Conservation (phyloP, 306 rosid genomes). For the Trifolium subterraneum region DNA sequence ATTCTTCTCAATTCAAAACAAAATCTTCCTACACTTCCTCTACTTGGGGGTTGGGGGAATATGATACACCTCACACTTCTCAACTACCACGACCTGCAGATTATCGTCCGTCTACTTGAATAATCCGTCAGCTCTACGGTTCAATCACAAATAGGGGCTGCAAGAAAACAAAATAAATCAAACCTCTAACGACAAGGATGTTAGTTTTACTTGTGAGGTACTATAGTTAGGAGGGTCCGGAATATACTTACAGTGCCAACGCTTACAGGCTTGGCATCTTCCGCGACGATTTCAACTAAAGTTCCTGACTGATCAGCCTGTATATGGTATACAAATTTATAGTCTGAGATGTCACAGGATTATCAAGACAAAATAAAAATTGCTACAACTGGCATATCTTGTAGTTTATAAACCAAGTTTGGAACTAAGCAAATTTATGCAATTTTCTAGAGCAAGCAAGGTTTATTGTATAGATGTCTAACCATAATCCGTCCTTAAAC, state of each 20-base stretch:
- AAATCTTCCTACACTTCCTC: constrained; percentile 51
- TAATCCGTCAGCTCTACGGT: constrained; percentile 52
- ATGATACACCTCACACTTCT: constrained; percentile 45
- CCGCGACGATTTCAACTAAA: constrained; percentile 58
- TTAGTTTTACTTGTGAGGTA: constrained; percentile 13
- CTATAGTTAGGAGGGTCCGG: constrained; percentile 9
- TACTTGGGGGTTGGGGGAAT: background rate
- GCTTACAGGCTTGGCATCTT: constrained; percentile 68
- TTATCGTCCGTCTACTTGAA: constrained; percentile 39
- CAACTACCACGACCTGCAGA: constrained; percentile 39
- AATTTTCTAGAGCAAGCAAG: background rate
- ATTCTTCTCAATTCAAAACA: constrained; percentile 52
- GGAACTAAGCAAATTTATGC: constrained; percentile 19
- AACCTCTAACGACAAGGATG: background rate
- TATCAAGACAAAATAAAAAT: constrained; percentile 15
- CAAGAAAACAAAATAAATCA: constrained; percentile 36
- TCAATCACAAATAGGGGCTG: constrained; percentile 80
- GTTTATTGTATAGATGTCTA: constrained; percentile 21
- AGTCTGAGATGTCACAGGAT: constrained; percentile 29
- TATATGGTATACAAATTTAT: constrained; percentile 38
- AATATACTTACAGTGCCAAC: constrained; percentile 61
- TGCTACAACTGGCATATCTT: background rate
- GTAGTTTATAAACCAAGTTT: constrained; percentile 11
- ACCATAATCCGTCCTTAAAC: constrained; percentile 7
- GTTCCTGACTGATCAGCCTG: constrained; percentile 90